Evolutionary conservation across 148 eudicot species (phyloP).

Genomic region (Cornus kousa): DNA sequence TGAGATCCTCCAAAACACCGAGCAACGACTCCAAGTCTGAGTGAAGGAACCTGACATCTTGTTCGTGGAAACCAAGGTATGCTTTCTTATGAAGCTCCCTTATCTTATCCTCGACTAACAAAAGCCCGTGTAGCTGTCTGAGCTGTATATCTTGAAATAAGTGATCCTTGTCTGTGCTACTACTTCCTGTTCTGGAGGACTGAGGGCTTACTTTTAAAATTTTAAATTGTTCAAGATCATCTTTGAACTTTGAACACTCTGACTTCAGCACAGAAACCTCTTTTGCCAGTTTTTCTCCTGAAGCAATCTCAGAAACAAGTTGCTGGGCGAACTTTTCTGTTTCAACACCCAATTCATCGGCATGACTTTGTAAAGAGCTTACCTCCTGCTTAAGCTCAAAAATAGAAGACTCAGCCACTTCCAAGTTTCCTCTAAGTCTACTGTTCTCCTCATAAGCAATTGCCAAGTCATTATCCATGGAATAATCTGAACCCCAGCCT

Average conservation of each 20-base stretch:
- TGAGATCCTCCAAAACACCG: conserved; percentile 47
- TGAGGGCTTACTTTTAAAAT: conserved; percentile 45
- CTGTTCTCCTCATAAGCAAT: conserved; percentile 64
- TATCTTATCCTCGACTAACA: conserved; percentile 52
- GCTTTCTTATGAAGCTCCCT: conserved; percentile 65
- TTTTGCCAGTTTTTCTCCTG: conserved; percentile 54
- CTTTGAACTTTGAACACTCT: conserved; percentile 67
- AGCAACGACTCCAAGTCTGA: conserved; percentile 63
- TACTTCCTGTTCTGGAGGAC: conserved; percentile 21
- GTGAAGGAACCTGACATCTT: conserved; percentile 51
- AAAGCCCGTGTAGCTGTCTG: conserved; percentile 48
- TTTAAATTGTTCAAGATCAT: conserved; percentile 58
- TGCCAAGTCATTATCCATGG: conserved; percentile 55
- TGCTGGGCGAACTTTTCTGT: conserved; percentile 58
- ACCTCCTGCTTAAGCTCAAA: conserved; percentile 66
- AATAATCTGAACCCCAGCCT: conserved; percentile 48
- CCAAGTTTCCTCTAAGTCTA: conserved; percentile 61
- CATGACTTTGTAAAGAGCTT: conserved; percentile 57
- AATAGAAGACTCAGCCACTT: conserved; percentile 67
- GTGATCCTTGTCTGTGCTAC: conserved; percentile 15
- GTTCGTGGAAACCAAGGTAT: conserved; percentile 45
- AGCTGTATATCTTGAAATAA: conserved; percentile 30
- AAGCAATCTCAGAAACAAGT: conserved; percentile 60
- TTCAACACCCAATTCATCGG: conserved; percentile 64
- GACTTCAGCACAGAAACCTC: conserved; percentile 69